Base-by-base conservation (phyloP, 2,329 filamentous ascomycete species). In the Drechmeria coniospora region DNA sequence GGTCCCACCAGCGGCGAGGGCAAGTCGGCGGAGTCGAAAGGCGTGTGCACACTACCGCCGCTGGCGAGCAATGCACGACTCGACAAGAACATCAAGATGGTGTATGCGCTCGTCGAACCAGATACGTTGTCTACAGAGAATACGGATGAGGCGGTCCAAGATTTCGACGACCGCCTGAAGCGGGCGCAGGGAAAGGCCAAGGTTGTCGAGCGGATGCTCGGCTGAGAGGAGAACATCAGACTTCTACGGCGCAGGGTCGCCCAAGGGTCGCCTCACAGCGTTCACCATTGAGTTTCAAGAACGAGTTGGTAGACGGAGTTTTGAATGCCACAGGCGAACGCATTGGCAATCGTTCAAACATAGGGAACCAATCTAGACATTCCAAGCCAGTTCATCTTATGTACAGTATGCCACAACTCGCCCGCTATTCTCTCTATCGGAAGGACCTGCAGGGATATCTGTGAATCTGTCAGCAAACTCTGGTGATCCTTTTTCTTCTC, bases 151-250 rank as follows among this genome's bases (percentile, higher is more conserved):
- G 76, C 78, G 1, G 84, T 98, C 14, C 78, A 79, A 27, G 86
- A 94, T 43, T 86, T 92, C 44, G 90, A 98, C 44, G 82, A 94
- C 48, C 66, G 86, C 9, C 47, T 92, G 21, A 90, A 86, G 54
- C 70, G 81, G 37, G 87, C 84, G 4, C 69, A 74, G 40, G 79
- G 79, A 3, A 94, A 93, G 49, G 69, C 71, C 2, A 92, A 87
- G 53, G 68, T 98, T 25, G 74, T 95, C 24, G 79, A 90, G 50
- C 75, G 75, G 34, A 73, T 81, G 39, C 44, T 65, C 1, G 59
- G 59, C 0, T 43, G 36, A 28, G n/a, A n/a, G n/a, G n/a, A n/a
- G n/a, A n/a, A n/a, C n/a, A n/a, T n/a, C n/a, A n/a, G n/a, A n/a
- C n/a, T n/a, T n/a, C n/a, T n/a, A 32, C 27, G 28, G 17, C 6